Percentiles rank a stretch among this genome's conserved stretches.
phyloP scores from a whole-genome alignment of 2,329 filamentous ascomycete genomes.

The Ambrosiella xylebori region DNA sequence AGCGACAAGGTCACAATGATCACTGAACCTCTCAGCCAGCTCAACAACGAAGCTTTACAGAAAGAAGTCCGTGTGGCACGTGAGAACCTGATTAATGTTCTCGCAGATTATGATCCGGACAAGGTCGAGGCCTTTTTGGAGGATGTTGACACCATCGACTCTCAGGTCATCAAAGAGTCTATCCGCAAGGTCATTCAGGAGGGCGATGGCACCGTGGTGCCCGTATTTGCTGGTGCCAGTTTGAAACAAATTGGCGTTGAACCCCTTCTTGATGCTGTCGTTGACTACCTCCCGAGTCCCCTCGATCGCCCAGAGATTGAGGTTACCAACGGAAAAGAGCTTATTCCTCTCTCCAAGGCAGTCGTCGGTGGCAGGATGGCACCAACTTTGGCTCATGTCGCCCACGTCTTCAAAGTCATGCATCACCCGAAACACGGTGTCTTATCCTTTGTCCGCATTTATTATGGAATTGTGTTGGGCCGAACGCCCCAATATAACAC shows the following conservation, averaged over 20 bases:
- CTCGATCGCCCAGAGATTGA: constrained; percentile 63
- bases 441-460: constrained; percentile 81
- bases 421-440: constrained; percentile 73
- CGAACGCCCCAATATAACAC: constrained; percentile 75
- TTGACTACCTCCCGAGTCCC: constrained; percentile 74
- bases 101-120: constrained; percentile 76
- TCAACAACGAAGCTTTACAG: constrained; percentile 16
- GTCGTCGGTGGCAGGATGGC: constrained; percentile 22
- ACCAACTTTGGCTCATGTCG: constrained; percentile 25
- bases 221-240: constrained; percentile 80
- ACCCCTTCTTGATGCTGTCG: constrained; percentile 72
- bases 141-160: constrained; percentile 54
- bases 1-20: constrained; percentile 27
- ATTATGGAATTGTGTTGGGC: constrained; percentile 62
- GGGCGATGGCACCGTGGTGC: constrained; percentile 57
- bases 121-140: constrained; percentile 77
- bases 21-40: constrained; percentile 15
- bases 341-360: constrained; percentile 21
- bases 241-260: constrained; percentile 90
- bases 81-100: constrained; percentile 58
- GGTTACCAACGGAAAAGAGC: constrained; percentile 48
- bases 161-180: constrained; percentile 50
- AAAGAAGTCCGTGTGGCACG: constrained; percentile 59
- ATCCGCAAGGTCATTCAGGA: constrained; percentile 55
- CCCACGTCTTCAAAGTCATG: constrained; percentile 86